A percentile compares a stretch with the other conserved stretches of the same genome.
Conservation (phyloP, 257 asterid genomes). For the Leonotis leonurus region DNA sequence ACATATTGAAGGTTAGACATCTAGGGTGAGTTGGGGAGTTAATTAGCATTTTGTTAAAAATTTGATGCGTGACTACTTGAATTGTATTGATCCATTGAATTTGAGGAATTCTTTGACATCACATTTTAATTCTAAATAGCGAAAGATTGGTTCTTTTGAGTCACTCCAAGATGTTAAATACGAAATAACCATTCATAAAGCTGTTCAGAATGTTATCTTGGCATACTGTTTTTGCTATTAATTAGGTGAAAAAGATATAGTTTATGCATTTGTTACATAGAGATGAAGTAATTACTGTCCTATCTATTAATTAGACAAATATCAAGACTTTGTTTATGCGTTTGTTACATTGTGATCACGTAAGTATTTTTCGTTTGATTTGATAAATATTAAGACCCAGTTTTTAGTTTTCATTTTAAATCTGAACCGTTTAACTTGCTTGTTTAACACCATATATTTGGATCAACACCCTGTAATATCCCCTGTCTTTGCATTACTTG, state of each 20-base stretch:
- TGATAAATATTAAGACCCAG: background rate
- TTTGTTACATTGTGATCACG: background rate
- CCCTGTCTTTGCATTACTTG: background rate
- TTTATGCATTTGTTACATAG: background rate
- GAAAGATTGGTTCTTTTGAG: background rate
- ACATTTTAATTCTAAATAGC: background rate
- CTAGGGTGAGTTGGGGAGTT: constrained; percentile 52
- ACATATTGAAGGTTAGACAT: constrained; percentile 71
- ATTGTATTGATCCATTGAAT: background rate
- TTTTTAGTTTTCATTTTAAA: background rate
- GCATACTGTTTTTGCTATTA: background rate
- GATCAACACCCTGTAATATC: no score
- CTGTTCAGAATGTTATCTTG: background rate
- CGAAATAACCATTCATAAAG: background rate
- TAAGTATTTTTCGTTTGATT: background rate
- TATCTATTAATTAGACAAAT: background rate
- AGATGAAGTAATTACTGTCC: background rate
- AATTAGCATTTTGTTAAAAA: background rate
- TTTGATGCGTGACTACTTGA: background rate
- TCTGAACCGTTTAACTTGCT: background rate
- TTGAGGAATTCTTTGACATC: background rate
- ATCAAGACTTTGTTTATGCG: background rate
- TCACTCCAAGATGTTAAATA: background rate
- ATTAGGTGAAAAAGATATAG: no score
- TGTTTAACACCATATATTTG: no score